Percentiles rank a stretch among this genome's conserved stretches.
Evolutionary conservation across 2,329 filamentous ascomycete genomes (phyloP).

Genomic region (Aquanectria penicillioides): DNA sequence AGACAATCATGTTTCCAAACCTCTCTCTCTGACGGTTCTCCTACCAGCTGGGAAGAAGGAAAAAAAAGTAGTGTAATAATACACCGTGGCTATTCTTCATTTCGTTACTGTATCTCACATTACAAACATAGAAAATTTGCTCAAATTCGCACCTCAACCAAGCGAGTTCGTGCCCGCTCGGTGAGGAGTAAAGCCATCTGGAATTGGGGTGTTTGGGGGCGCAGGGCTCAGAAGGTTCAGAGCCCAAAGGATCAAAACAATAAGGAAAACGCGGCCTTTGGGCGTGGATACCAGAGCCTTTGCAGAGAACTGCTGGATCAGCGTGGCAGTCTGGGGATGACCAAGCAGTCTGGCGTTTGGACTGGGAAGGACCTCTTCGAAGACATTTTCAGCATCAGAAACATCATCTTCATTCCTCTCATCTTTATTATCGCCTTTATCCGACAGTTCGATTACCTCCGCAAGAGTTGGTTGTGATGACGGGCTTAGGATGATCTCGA

Average conservation of each 20-base stretch:
- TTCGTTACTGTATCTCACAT: too few species aligned
- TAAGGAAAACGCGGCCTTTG: neutral
- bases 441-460: neutral
- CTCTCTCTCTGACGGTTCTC: too few species aligned
- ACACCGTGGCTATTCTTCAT: too few species aligned
- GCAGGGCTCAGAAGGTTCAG: constrained; percentile 16
- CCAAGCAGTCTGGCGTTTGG: neutral
- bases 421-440: neutral
- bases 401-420: neutral
- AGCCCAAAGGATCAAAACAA: constrained; percentile 15
- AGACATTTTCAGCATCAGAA: neutral
- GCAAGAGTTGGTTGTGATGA: neutral
- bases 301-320: neutral
- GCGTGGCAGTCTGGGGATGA: neutral
- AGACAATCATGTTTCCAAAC: too few species aligned
- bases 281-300: neutral
- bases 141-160: too few species aligned
- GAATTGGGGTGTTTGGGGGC: neutral
- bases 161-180: neutral
- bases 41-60: too few species aligned
- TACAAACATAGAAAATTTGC: too few species aligned
- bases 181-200: constrained; percentile 7
- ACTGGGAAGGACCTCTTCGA: neutral
- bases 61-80: too few species aligned
- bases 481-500: neutral